phyloP scores from a whole-genome alignment of 768 basidiomycete genomes.

The Russula emetica region DNA sequence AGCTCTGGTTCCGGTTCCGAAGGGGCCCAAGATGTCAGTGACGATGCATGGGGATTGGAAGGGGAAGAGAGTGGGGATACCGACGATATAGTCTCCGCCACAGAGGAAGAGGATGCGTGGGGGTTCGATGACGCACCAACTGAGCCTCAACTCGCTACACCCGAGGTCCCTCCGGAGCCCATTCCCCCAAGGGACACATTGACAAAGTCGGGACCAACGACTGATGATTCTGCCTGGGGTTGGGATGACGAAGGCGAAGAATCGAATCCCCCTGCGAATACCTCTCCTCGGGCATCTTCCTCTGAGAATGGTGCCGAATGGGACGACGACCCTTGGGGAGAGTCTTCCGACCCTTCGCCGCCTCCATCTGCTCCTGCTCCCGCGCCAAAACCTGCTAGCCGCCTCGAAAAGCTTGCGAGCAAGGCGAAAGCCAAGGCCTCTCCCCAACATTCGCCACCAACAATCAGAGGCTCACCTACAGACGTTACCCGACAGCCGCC shows the following conservation, averaged over 20 bases:
- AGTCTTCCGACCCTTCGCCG: conserved; percentile 36
- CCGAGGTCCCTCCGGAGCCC: conserved; percentile 13
- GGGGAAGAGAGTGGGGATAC: conserved; percentile 34
- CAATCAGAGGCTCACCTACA: conserved; percentile 28
- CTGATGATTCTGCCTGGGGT: conserved; percentile 61
- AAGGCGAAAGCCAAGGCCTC: conserved; percentile 47
- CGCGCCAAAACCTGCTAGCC: conserved; percentile 50
- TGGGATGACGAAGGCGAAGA: conserved; percentile 58
- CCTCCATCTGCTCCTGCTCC: conserved; percentile 33
- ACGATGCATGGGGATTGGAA: conserved; percentile 47
- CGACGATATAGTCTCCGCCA: conserved; percentile 28
- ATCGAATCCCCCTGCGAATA: conserved; percentile 16
- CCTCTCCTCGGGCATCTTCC: conserved; percentile 8
- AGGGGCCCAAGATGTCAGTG: conserved; percentile 28
- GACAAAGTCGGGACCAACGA: conserved; percentile 30
- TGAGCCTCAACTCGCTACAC: conserved; percentile 35
- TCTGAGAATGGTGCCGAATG: conserved; percentile 45
- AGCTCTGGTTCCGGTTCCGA: conserved; percentile 22
- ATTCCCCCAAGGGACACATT: conserved; percentile 7
- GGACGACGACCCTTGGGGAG: conserved; percentile 68
- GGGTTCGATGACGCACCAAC: conserved; percentile 41
- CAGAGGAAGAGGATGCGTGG: conserved; percentile 37
- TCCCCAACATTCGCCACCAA: conserved; percentile 32
- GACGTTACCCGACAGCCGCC: conserved; percentile 26
- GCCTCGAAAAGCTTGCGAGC: conserved; percentile 54